These are phyloP conservation scores for Phanerodontia chrysosporium DNA, from an alignment of 768 basidiomycete genomes.

Conservation along the genomic window DNA sequence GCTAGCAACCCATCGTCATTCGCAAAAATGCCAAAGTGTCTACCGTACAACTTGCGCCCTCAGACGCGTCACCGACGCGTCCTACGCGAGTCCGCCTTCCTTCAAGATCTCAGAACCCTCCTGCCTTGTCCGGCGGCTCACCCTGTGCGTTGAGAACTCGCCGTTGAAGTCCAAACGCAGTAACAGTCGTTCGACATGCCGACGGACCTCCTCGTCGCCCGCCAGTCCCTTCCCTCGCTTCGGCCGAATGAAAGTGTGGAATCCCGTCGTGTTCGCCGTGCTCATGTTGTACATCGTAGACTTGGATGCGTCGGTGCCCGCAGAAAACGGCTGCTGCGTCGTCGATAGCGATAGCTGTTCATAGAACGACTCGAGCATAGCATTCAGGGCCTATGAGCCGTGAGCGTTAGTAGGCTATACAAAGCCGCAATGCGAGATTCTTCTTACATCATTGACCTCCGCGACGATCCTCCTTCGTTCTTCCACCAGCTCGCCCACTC, in stretches of 20 bases:
- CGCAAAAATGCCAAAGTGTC: not conserved
- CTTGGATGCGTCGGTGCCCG: slow-evolving; percentile 62
- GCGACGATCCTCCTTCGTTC: slow-evolving; percentile 65
- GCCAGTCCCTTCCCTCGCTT: slow-evolving; percentile 49
- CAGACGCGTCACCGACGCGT: not conserved
- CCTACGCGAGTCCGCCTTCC: slow-evolving; percentile 24
- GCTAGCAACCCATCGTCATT: not conserved
- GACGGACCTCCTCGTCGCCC: slow-evolving; percentile 62
- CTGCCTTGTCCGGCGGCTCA: slow-evolving; percentile 36
- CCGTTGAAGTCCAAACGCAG: slow-evolving; percentile 85
- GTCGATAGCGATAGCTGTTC: slow-evolving; percentile 74
- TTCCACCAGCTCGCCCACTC: slow-evolving; percentile 68
- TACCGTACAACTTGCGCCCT: not conserved
- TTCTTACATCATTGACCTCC: slow-evolving; percentile 72
- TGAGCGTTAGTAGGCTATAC: slow-evolving; percentile 1
- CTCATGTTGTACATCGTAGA: slow-evolving; percentile 58
- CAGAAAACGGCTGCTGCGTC: slow-evolving; percentile 66
- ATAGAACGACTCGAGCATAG: slow-evolving; percentile 71
- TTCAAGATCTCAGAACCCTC: slow-evolving; percentile 27
- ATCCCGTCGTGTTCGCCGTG: slow-evolving; percentile 43
- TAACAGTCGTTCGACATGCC: slow-evolving; percentile 79
- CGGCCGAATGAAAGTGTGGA: slow-evolving; percentile 47
- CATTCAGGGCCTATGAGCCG: slow-evolving; percentile 53
- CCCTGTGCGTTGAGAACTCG: slow-evolving; percentile 53
- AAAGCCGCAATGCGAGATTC: not conserved